Evolutionary conservation across 345 rosid species (phyloP), one percentile per base, ranked within the genome.

Genomic region (Schrenkiella parvula): DNA sequence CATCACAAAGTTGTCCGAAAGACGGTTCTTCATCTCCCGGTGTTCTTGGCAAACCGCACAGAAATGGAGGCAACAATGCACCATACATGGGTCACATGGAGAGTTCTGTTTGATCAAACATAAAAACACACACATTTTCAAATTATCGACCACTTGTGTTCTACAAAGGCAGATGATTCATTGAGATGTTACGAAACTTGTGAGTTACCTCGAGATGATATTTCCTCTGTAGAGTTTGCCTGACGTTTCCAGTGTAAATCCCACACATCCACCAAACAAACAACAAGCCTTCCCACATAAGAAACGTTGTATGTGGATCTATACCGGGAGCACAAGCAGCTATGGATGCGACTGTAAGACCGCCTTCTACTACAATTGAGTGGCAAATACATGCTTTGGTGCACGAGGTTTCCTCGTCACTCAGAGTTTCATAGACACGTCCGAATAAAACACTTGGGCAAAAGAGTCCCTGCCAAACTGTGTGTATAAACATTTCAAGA

Each of bases 231-330:
- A 95, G 81, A 53, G 89, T 82, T 67, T 95, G 95, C 23, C 97
- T 80, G 19, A 69, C 75, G 69, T 88, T 88, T 15, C 99, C 97
- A 2, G 96, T 95, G 82, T 95, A 95, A 51, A 89, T 87, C 77
- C 99, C 97, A 78, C 97, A 89, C 91, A 91, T 87, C 99, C 97
- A 95, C 99, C 99, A 95, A 52, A 96, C 85, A 79, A 95, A 95
- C 43, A 91, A 48, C 76, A 95, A 80, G 26, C 97, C 95, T 84
- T 95, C 99, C 59, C 86, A 86, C 5, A 91, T 72, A 53, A 95
- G 93, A 78, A 95, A 91, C 22, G 96, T 66, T 0, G 96, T 82
- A 26, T 82, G 85, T 2, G 95, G 95, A 50, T 89, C 95, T 38
- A 91, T 73, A 39, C 97, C 97, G 50, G 89, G 88, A 72, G 80